Evolutionary conservation across 2,329 filamentous ascomycete species (phyloP).

Genomic region (Westerdykella sp.): DNA sequence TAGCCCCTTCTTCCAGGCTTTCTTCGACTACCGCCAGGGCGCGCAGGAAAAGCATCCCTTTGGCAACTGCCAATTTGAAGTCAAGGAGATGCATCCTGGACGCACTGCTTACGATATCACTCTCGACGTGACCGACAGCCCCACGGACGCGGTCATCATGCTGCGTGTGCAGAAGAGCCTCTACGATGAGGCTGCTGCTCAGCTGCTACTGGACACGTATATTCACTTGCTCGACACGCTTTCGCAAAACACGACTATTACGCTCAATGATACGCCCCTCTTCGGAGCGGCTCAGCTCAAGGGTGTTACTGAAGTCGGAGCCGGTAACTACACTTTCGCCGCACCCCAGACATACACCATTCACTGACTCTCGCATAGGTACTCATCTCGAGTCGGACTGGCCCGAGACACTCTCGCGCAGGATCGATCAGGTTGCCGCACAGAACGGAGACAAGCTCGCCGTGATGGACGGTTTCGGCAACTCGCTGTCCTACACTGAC

Average conservation of each 20-base stretch:
- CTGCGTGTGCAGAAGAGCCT: conserved; percentile 24
- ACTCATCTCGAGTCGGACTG: conserved; percentile 20
- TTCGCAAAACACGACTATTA: conserved; percentile 10
- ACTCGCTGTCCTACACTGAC: conserved; percentile 33
- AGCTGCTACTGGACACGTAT: conserved; percentile 17
- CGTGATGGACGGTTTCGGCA: conserved; percentile 22
- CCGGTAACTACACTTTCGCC: conserved; percentile 3
- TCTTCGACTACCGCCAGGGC: conserved; percentile 44
- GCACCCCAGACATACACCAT: conserved; percentile 1
- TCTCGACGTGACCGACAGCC: conserved; percentile 9
- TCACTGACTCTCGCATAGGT: conserved; percentile 6
- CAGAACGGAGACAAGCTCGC: conserved; percentile 15
- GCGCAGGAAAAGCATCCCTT: conserved; percentile 6
- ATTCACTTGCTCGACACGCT: conserved; percentile 14
- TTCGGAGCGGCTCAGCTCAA: conserved; percentile 5
- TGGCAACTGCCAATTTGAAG: conserved; percentile 20
- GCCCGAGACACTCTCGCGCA: conserved; percentile 32
- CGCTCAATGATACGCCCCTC: conserved; percentile 12
- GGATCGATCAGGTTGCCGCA: conserved; percentile 32
- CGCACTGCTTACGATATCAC: conserved; percentile 11
- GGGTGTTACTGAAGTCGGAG: conserved; percentile 6
- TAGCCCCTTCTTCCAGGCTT: conserved; percentile 47
- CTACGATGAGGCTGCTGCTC: conserved; percentile 19
- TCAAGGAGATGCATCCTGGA: conserved; percentile 14
- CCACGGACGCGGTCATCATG: background rate